These are phyloP conservation scores for Candida endomychidarum DNA, from an alignment of 805 yeast genomes.

Conservation along the genomic window DNA sequence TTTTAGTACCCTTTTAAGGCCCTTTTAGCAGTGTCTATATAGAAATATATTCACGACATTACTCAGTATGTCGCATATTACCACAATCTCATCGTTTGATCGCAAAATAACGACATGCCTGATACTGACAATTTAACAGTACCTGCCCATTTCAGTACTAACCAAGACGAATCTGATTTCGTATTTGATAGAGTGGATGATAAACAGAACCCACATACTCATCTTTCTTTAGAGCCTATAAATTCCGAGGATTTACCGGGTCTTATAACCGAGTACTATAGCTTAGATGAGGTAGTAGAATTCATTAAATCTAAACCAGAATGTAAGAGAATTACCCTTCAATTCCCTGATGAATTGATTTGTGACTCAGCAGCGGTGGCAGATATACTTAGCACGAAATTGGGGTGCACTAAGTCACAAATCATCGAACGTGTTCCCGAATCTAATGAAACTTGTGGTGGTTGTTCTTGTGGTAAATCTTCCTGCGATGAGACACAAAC, in stretches of 20 bases:
- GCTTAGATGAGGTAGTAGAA: conserved; percentile 46
- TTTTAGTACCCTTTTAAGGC: too few species aligned
- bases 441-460: neutral
- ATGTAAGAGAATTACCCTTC: conserved; percentile 67
- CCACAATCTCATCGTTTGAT: conserved; percentile 3
- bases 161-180: conserved; percentile 62
- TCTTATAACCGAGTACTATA: conserved; percentile 52
- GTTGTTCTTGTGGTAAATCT: conserved; percentile 9
- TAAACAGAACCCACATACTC: conserved; percentile 21
- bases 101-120: conserved; percentile 9
- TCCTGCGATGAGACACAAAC: conserved; percentile 4
- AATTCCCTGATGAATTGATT: conserved; percentile 82
- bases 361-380: conserved; percentile 76
- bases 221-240: conserved; percentile 22
- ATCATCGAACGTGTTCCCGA: neutral
- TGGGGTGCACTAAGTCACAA: conserved; percentile 15
- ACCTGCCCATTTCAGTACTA: conserved; percentile 67
- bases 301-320: conserved; percentile 31
- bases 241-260: conserved; percentile 26
- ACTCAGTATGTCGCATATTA: neutral
- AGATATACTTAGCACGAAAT: conserved; percentile 45
- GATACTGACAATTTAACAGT: conserved; percentile 36
- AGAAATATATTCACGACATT: too few species aligned
- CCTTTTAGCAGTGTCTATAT: too few species aligned
- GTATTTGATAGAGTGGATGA: conserved; percentile 22